Base-by-base conservation (phyloP, 2,329 filamentous ascomycete genomes). In the Trichophyton simii region DNA sequence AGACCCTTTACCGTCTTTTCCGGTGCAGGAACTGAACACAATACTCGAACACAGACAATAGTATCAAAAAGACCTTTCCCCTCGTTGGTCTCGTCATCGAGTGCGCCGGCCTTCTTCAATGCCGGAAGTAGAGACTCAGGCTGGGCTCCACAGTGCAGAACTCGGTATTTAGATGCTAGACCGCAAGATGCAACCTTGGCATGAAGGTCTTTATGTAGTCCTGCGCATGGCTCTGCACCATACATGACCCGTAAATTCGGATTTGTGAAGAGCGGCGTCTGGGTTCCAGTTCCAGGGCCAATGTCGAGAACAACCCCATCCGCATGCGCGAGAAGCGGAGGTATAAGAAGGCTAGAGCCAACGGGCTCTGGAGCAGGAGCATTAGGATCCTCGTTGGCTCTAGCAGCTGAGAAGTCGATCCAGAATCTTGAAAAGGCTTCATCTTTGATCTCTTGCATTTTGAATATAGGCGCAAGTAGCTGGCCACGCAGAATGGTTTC, bases 21-120 rank as follows among this genome's bases (percentile, higher is more conserved):
- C 22, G 77, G 72, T 48, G 77, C 68, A 0, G 80, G 79, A 7
- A 84, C 78, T 2, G 79, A 79, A 64, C 82, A 84, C 1, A 84
- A 69, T 0, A 83, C 81, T 0, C 81, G 74, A 8, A 82, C 71
- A 62, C 79, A 80, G 57, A 81, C 71, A 55, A 84, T 80, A 11
- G 79, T 79, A 66, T 84, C 82, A 54, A 83, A 82, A 0, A 82
- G 65, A 0, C 76, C 62, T 34, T 42, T 57, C 3, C 50, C 52
- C 31, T 60, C 22, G n/a, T 63, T 54, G 36, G 60, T 50, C 57
- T 48, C 58, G 6, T 59, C 58, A 9, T 34, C n/a, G 11, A 78
- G 60, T 3, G 80, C 65, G 0, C 75, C 78, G n/a, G 72, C 71
- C 65, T 75, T 75, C 57, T 70, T 68, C 58, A 80, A 70, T 15